Evolutionary conservation across 1,139 yeast species (phyloP).

Genomic region (Hemisphaericaspora xylofermentans): DNA sequence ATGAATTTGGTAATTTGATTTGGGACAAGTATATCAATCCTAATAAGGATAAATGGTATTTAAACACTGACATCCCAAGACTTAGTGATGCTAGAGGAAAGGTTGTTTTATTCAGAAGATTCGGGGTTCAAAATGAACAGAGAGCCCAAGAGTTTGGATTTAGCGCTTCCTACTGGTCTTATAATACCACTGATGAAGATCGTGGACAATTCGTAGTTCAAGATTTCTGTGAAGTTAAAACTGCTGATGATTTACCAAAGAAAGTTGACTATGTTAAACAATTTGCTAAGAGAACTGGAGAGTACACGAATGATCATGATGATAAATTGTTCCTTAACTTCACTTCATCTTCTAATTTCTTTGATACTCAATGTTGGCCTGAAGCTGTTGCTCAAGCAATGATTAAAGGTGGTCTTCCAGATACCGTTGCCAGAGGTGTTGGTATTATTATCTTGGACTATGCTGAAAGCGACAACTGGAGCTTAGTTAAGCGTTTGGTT

Average conservation of each 20-base stretch:
- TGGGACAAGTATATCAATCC: slow-evolving; percentile 59
- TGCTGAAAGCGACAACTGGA: slow-evolving; percentile 65
- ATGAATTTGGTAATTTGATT: slow-evolving; percentile 65
- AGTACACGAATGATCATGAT: slow-evolving; percentile 48
- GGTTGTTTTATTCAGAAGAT: slow-evolving; percentile 65
- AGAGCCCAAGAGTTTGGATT: slow-evolving; percentile 55
- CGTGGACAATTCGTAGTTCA: slow-evolving; percentile 65
- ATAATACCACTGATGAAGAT: slow-evolving; percentile 67
- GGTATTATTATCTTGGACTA: slow-evolving; percentile 71
- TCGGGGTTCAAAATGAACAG: slow-evolving; percentile 55
- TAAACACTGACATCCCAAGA: slow-evolving; percentile 55
- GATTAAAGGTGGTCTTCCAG: slow-evolving; percentile 45
- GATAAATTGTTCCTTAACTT: slow-evolving; percentile 69
- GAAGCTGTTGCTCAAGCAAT: slow-evolving; percentile 59
- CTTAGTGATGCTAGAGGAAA: slow-evolving; percentile 69
- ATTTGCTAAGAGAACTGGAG: slow-evolving; percentile 53
- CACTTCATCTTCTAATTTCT: slow-evolving; percentile 74
- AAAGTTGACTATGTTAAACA: slow-evolving; percentile 60
- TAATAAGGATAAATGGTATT: slow-evolving; percentile 59
- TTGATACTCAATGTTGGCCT: slow-evolving; percentile 76
- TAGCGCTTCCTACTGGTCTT: slow-evolving; percentile 66
- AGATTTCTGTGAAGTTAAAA: slow-evolving; percentile 68
- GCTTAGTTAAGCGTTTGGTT: slow-evolving; percentile 50
- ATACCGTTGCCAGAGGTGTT: slow-evolving; percentile 51
- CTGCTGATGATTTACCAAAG: slow-evolving; percentile 51